phyloP scores from a whole-genome alignment of 768 basidiomycete species.

The Boletellus sp. region DNA sequence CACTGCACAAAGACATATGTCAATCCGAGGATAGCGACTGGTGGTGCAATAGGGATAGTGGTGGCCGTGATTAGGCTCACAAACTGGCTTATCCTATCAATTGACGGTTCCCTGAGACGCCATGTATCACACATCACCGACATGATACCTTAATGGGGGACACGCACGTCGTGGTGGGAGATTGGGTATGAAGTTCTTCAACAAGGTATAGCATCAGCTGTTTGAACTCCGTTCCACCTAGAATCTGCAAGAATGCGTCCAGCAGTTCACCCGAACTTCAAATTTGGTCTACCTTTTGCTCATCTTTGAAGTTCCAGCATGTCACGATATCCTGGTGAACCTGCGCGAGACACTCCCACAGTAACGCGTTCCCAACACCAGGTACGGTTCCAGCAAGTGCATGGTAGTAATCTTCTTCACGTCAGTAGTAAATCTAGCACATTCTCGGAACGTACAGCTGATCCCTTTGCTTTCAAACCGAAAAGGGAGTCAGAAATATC shows the following conservation, averaged over 20 bases:
- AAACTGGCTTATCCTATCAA: background rate
- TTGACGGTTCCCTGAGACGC: background rate
- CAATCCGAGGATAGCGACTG: conserved; percentile 5
- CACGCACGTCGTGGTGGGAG: background rate
- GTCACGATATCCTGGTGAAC: conserved; percentile 6
- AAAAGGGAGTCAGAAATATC: background rate
- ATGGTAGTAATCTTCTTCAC: background rate
- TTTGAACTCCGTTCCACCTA: background rate
- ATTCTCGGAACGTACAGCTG: background rate
- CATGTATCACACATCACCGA: background rate
- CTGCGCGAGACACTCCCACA: conserved; percentile 3
- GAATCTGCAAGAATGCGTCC: background rate
- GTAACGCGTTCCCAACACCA: background rate
- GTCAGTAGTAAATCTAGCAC: background rate
- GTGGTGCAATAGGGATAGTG: background rate
- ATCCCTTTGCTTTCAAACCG: conserved; percentile 4
- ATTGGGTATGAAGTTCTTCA: background rate
- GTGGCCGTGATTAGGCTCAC: conserved; percentile 1
- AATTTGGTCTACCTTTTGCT: background rate
- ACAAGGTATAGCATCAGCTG: conserved; percentile 6
- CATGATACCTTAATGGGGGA: no score
- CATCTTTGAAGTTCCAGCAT: conserved; percentile 8
- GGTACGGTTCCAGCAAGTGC: conserved; percentile 1
- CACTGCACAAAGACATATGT: conserved; percentile 4
- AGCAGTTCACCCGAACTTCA: background rate